phyloP scores from a whole-genome alignment of 129 eudicot species.

The Chrysanthemum seticuspe region DNA sequence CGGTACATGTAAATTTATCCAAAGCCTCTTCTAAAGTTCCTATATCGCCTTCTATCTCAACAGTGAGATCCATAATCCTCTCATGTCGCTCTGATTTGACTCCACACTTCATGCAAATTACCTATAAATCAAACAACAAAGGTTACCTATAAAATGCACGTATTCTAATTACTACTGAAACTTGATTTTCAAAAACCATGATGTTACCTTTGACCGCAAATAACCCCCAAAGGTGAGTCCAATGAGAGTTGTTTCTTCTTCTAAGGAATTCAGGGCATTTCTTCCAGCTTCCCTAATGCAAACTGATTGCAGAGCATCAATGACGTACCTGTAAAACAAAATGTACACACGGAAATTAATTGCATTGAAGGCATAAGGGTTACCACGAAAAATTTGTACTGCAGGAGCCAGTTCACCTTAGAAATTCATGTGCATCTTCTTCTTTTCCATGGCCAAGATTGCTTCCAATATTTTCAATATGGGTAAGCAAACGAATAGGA shows the following conservation, averaged over 20 bases:
- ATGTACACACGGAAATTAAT: not conserved
- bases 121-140: slow-evolving; percentile 38
- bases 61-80: slow-evolving; percentile 91
- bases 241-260: slow-evolving; percentile 79
- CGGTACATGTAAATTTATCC: slow-evolving; percentile 64
- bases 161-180: not conserved
- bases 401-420: slow-evolving; percentile 40
- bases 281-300: slow-evolving; percentile 65
- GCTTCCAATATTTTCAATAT: slow-evolving; percentile 62
- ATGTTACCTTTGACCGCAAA: slow-evolving; percentile 78
- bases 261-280: slow-evolving; percentile 39
- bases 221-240: slow-evolving; percentile 97
- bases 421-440: slow-evolving; percentile 96
- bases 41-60: slow-evolving; percentile 81
- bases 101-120: slow-evolving; percentile 77
- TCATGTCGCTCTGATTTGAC: slow-evolving; percentile 79
- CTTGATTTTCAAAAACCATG: not conserved
- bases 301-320: slow-evolving; percentile 75
- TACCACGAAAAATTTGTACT: too few relatives aligned
- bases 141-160: not conserved
- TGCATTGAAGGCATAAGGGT: not conserved
- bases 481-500: slow-evolving; percentile 61
- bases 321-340: slow-evolving; percentile 53
- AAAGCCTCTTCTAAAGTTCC: slow-evolving; percentile 78
- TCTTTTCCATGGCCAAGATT: slow-evolving; percentile 78